Evolutionary conservation across 2,329 filamentous ascomycete genomes (phyloP), one percentile per base, ranked within the genome.

Genomic region (Fusarium humuli): DNA sequence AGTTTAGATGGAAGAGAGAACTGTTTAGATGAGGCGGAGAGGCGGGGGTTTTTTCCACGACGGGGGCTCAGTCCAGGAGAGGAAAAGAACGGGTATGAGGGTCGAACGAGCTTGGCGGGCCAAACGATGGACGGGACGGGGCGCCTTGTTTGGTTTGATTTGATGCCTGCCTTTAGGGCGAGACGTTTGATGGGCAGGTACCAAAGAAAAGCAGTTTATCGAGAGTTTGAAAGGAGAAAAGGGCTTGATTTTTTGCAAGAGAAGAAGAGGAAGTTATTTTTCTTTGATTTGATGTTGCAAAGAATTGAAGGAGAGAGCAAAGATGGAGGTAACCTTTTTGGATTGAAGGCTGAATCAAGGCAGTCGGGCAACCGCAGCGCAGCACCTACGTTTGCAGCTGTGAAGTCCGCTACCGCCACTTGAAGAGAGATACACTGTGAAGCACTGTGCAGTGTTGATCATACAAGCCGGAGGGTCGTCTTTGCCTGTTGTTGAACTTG

Each of bases 1-100:
- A 71, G 72, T 75, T 70, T 75, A 70, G 72, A 67, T 73, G 69
- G 54, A 65, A 65, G 57, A 69, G 69, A 65, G 61, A 71, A 69
- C 61, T 63, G 58, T 57, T 64, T 67, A 68, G 67, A 72, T 65
- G 71, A 74, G 76, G 75, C 72, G 74, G 68, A 75, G 71, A 77
- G 64, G 74, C 71, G 73, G 74, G 74, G 74, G 73, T 67, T 65
- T 70, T 71, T 74, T 75, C 71, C 60, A 66, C 62, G 70, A 62
- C 57, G 58, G 63, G 67, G 55, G 55, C 58, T 67, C 69, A 61
- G 63, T 54, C 62, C 70, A 73, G 56, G 67, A 71, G 65, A 73
- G 68, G 70, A 68, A 73, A 73, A 72, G 70, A 73, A 68, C 69
- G 70, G 72, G 70, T 72, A 73, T 71, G 63, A 60, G 65, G 46